Conservation (phyloP, 257 asterid genomes). For the Primulina tabacum region DNA sequence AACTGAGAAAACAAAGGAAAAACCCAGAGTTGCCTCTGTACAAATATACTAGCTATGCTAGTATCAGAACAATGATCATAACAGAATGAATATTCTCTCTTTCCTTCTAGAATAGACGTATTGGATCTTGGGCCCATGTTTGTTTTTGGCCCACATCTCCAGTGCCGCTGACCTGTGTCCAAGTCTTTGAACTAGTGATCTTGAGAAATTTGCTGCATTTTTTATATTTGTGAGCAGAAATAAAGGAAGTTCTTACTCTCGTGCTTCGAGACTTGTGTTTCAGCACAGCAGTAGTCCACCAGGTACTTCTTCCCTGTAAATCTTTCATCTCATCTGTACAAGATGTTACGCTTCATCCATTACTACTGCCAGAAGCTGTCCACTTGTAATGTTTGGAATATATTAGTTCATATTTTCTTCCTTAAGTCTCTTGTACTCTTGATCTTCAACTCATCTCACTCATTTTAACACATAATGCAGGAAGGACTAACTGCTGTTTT, state of each 20-base stretch:
- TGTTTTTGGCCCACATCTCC: no score
- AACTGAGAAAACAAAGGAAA: no score
- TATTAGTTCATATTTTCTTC: no score
- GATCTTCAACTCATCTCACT: not conserved
- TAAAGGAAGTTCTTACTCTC: constrained; percentile 75
- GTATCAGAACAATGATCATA: no score
- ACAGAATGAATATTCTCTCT: no score
- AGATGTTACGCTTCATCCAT: constrained; percentile 4
- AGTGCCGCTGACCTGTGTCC: constrained; percentile 13
- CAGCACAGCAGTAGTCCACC: constrained; percentile 88
- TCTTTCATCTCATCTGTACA: constrained; percentile 16
- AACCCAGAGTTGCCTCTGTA: no score
- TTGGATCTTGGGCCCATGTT: no score
- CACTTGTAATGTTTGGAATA: constrained; percentile 1
- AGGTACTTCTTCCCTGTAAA: constrained; percentile 47
- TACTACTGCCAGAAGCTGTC: constrained; percentile 13
- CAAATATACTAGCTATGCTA: no score
- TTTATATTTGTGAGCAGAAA: constrained; percentile 54
- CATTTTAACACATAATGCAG: constrained; percentile 35
- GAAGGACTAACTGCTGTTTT: constrained; percentile 98
- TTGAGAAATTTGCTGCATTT: constrained; percentile 26
- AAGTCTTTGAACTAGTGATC: constrained; percentile 19
- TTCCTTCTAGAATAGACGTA: no score
- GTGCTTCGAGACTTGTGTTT: constrained; percentile 80
- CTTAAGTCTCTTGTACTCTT: no score